These are phyloP conservation scores for Citrus glauca DNA, from an alignment of 345 rosid genomes.

Conservation along the genomic window DNA sequence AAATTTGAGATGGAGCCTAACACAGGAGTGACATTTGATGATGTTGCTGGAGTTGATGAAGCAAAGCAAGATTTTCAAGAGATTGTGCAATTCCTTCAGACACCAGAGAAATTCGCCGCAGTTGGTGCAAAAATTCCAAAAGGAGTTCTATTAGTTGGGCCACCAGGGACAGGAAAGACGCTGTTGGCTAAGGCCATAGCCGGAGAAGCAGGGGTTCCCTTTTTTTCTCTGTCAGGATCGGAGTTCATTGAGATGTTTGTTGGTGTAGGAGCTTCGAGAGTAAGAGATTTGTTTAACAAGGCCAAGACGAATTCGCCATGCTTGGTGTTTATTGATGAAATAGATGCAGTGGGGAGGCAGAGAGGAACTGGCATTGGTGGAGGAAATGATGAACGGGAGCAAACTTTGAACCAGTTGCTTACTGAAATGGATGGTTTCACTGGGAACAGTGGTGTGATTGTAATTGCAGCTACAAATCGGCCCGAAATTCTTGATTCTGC, in stretches of 20 bases:
- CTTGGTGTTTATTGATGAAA: constrained; percentile 76
- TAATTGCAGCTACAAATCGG: constrained; percentile 76
- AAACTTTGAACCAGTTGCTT: constrained; percentile 73
- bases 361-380: constrained; percentile 87
- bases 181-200: constrained; percentile 75
- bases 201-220: constrained; percentile 81
- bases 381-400: constrained; percentile 85
- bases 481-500: constrained; percentile 77
- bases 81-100: constrained; percentile 62
- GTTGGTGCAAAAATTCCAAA: constrained; percentile 71
- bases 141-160: constrained; percentile 63
- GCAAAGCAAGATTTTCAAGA: constrained; percentile 83
- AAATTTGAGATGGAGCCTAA: constrained; percentile 81
- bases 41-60: constrained; percentile 84
- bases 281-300: constrained; percentile 74
- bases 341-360: constrained; percentile 77
- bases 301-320: constrained; percentile 71
- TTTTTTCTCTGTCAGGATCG: constrained; percentile 67
- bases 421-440: constrained; percentile 76
- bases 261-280: constrained; percentile 74
- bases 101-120: constrained; percentile 63
- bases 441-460: constrained; percentile 63
- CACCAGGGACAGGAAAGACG: constrained; percentile 76
- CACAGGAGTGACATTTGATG: constrained; percentile 71
- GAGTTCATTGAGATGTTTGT: constrained; percentile 86